phyloP scores from a whole-genome alignment of 768 basidiomycete genomes.

The Tulasnella sp. region DNA sequence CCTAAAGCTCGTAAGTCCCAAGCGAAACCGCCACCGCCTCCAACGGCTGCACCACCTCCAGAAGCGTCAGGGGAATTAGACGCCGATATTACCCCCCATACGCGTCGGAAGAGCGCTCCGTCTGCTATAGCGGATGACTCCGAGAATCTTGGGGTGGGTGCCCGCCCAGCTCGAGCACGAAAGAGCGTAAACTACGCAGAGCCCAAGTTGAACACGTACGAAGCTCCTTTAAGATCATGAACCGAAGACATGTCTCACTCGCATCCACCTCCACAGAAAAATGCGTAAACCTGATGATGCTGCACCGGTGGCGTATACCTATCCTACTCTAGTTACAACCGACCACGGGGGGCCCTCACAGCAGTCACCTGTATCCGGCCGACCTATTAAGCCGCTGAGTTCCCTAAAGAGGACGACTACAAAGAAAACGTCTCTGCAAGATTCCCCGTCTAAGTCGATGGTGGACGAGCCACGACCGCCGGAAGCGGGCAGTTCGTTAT shows the following conservation, averaged over 20 bases:
- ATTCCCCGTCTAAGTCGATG: neutral
- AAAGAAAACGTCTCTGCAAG: neutral
- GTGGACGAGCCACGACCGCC: neutral
- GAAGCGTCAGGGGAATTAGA: constrained; percentile 28
- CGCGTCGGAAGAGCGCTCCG: no score
- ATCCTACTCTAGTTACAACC: neutral
- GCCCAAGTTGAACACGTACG: constrained; percentile 76
- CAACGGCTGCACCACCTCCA: constrained; percentile 34
- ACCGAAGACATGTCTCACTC: constrained; percentile 6
- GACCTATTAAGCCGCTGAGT: constrained; percentile 7
- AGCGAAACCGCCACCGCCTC: constrained; percentile 43
- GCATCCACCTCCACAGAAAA: constrained; percentile 41
- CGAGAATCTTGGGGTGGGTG: constrained; percentile 34
- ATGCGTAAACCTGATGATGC: constrained; percentile 70
- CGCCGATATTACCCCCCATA: constrained; percentile 22
- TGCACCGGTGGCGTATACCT: neutral
- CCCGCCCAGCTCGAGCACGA: constrained; percentile 29
- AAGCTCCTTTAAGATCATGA: neutral
- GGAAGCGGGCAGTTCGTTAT: neutral
- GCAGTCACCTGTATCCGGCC: neutral
- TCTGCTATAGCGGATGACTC: neutral
- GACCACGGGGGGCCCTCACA: neutral
- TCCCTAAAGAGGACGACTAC: neutral
- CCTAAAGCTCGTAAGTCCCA: constrained; percentile 23
- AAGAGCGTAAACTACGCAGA: constrained; percentile 83